phyloP scores from a whole-genome alignment of 1,284 basidiomycete species.

The Rhodotorula sp. region DNA sequence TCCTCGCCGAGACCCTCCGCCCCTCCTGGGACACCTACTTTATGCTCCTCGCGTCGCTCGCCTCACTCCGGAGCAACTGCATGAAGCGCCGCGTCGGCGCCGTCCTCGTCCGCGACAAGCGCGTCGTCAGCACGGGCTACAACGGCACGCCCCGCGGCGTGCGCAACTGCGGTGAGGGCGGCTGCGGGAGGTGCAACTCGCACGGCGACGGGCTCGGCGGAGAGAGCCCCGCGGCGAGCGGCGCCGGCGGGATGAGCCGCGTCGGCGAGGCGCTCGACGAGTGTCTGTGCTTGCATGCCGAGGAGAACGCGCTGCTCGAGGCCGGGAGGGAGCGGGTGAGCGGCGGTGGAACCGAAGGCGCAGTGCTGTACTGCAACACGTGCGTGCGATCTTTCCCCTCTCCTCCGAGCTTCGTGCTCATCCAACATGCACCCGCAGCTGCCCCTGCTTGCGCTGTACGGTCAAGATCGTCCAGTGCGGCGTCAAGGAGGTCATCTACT shows the following conservation, averaged over 20 bases:
- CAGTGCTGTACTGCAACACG: constrained; percentile 85
- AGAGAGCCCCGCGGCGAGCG: constrained; percentile 49
- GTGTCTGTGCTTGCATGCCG: constrained; percentile 94
- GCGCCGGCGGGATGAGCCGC: constrained; percentile 57
- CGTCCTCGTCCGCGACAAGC: constrained; percentile 59
- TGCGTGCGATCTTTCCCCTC: constrained; percentile 46
- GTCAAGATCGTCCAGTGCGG: constrained; percentile 97
- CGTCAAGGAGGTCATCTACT: constrained; percentile 90
- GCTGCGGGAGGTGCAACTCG: constrained; percentile 75
- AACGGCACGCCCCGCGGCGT: constrained; percentile 94
- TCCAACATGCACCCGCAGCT: constrained; percentile 59
- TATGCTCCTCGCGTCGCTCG: constrained; percentile 88
- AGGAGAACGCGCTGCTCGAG: constrained; percentile 96
- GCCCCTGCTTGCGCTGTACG: constrained; percentile 92
- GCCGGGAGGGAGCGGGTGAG: constrained; percentile 62
- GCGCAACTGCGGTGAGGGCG: constrained; percentile 81
- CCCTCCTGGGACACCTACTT: constrained; percentile 95
- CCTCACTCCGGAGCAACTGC: constrained; percentile 85
- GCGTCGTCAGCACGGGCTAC: constrained; percentile 95
- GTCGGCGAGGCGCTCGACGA: constrained; percentile 59
- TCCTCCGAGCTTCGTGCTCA: not conserved
- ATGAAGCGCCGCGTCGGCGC: constrained; percentile 67
- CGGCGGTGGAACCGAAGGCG: constrained; percentile 55
- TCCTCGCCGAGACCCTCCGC: constrained; percentile 71
- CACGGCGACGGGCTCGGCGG: constrained; percentile 34